Percentiles rank a stretch among this genome's conserved stretches.
Conservation (phyloP, 164 flowering plant species). For the Houttuynia cordata region DNA sequence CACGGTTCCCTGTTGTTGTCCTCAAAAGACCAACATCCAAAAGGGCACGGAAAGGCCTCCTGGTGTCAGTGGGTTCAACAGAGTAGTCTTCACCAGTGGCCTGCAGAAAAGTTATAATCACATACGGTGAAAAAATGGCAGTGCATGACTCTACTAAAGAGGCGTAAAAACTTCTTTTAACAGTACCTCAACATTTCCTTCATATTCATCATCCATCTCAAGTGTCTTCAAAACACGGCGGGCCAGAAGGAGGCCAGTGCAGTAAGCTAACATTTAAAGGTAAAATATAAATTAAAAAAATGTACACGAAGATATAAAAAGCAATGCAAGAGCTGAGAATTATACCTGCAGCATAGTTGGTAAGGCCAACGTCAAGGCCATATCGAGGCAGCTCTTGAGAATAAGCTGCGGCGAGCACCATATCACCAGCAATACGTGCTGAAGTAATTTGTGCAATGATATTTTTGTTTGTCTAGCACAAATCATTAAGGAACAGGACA, state of each 20-base stretch:
- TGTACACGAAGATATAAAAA: not conserved
- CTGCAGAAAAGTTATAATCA: slow-evolving; percentile 5
- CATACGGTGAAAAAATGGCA: too few relatives aligned
- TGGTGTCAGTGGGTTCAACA: slow-evolving; percentile 28
- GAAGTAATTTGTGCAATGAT: slow-evolving; percentile 64
- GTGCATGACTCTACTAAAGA: not conserved
- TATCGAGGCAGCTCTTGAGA: slow-evolving; percentile 72
- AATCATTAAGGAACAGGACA: slow-evolving; percentile 18
- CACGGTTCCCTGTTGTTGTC: slow-evolving; percentile 38
- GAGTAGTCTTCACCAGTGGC: slow-evolving; percentile 38
- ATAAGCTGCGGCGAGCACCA: slow-evolving; percentile 75
- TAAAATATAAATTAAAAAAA: too few relatives aligned
- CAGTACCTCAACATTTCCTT: slow-evolving; percentile 34
- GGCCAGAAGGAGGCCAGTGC: slow-evolving; percentile 39
- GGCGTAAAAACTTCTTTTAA: not conserved
- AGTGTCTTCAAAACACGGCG: slow-evolving; percentile 36
- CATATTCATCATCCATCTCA: slow-evolving; percentile 31
- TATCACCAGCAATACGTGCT: slow-evolving; percentile 79
- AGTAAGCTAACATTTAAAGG: slow-evolving; percentile 19
- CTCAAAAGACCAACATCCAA: slow-evolving; percentile 41
- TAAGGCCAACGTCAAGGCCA: slow-evolving; percentile 86
- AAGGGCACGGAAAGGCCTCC: slow-evolving; percentile 49
- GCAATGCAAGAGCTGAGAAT: not conserved
- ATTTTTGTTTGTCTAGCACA: slow-evolving; percentile 63
- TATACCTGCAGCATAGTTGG: slow-evolving; percentile 89